Evolutionary conservation across 805 yeast genomes (phyloP).

Genomic region (Scheffersomyces coipomensis): DNA sequence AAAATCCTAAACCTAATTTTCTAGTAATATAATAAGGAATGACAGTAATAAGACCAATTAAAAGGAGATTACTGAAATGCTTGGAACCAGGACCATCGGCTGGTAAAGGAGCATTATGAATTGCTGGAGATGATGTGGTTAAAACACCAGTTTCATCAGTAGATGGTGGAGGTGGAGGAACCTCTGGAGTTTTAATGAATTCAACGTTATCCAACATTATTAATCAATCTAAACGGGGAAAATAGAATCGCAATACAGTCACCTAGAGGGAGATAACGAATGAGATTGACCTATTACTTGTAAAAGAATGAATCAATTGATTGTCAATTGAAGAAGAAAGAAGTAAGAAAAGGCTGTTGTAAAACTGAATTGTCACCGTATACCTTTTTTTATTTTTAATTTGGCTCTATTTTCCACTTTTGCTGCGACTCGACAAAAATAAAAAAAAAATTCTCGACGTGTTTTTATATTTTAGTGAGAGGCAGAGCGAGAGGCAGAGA

Average conservation of each 20-base stretch:
- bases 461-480: too few relatives aligned
- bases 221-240: too few relatives aligned
- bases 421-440: too few relatives aligned
- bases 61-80: conserved; percentile 62
- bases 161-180: conserved; percentile 26
- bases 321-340: neutral
- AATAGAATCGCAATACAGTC: too few relatives aligned
- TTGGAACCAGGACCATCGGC: conserved; percentile 90
- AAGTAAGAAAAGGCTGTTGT: too few relatives aligned
- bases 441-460: too few relatives aligned
- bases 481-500: too few relatives aligned
- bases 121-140: conserved; percentile 57
- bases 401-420: too few relatives aligned
- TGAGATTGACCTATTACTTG: too few relatives aligned
- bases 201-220: conserved; percentile 43
- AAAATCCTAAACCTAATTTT: conserved; percentile 68
- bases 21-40: conserved; percentile 64
- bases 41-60: conserved; percentile 48
- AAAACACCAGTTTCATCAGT: conserved; percentile 32
- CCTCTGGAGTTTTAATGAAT: conserved; percentile 51
- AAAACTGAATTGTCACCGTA: too few relatives aligned
- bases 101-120: conserved; percentile 82
- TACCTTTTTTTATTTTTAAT: too few relatives aligned
- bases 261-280: too few relatives aligned
- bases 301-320: neutral